Evolutionary conservation across 495 filamentous ascomycete genomes (phyloP), one percentile per base, ranked within the genome.

Genomic region (Penicillium verhagenii): DNA sequence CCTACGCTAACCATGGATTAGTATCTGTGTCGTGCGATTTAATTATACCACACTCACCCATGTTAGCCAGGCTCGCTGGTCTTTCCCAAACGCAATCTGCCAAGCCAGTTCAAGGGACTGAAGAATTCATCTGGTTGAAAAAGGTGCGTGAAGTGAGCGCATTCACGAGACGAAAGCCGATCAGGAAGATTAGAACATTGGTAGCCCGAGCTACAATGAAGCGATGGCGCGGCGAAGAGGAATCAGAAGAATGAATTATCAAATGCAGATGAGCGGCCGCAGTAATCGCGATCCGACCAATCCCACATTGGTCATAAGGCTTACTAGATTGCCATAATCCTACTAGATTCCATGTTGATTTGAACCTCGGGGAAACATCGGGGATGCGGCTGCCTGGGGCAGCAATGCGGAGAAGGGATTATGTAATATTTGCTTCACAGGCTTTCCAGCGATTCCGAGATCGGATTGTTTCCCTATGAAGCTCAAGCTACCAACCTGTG

Each of bases 121-220:
- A 92, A 99, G 76, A 89, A 97, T 69, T 99, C 94, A 75, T 99
- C 94, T n/a, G 94, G 94, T 69, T 99, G 94, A 75, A 99, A 69
- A 96, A 99, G n/a, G 94, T 97, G 46, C 84, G 79, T 35, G 95
- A 76, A 46, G 76, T 82, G 52, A 96, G 75, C n/a, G 92, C 86
- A 72, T 97, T 97, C 66, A 90, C 64, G 47, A 96, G 80, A 50
- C 94, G 91, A 45, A 97, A 79, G 11, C 81, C 81, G 52, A 96
- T 61, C 19, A 97, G 82, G 37, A 84, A 76, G 37, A 82, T 72
- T 47, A 89, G 75, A 51, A 86, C 71, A 47, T 72, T 61, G 26
- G 50, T 19, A 4, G 58, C 42, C 24, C 42, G 50, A 8, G 35
- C 45, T 37, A 26, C 48, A 46, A 45, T 43, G 60, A 55, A 53